phyloP scores from a whole-genome alignment of 257 asterid genomes.

The Verbascum thapsus region DNA sequence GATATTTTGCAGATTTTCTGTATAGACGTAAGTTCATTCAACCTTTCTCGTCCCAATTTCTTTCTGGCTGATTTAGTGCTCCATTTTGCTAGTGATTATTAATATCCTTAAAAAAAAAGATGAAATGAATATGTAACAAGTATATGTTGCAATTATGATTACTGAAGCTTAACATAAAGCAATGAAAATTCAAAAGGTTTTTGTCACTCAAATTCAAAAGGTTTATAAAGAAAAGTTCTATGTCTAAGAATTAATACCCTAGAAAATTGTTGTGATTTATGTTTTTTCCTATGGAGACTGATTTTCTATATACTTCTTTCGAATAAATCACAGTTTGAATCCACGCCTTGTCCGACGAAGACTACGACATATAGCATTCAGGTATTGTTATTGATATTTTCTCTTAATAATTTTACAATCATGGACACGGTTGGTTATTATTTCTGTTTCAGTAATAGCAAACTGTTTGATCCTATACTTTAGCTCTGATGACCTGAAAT shows the following conservation, averaged over 20 bases:
- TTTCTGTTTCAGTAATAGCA: not conserved
- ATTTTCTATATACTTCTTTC: slow-evolving; percentile 12
- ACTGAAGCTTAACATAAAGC: no score
- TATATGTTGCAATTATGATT: not conserved
- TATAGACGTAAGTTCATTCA: not conserved
- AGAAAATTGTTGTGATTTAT: slow-evolving; percentile 8
- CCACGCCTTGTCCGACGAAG: slow-evolving; percentile 88
- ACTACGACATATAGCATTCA: slow-evolving; percentile 79
- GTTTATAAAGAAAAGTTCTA: no score
- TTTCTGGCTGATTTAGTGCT: not conserved
- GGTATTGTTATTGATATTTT: slow-evolving; percentile 48
- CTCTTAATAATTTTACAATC: not conserved
- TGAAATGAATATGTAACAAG: not conserved
- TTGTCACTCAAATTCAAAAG: no score
- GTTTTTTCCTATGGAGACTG: slow-evolving; percentile 14
- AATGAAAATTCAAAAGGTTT: no score
- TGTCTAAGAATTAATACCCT: not conserved
- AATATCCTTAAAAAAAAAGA: not conserved
- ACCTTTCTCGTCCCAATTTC: not conserved
- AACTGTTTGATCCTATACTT: not conserved
- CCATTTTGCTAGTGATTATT: no score
- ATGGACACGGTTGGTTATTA: not conserved
- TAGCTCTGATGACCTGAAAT: slow-evolving; percentile 12
- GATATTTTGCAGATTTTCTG: not conserved
- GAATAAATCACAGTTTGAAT: slow-evolving; percentile 62